These are phyloP conservation scores for Raddia guianensis DNA, from an alignment of 176 grass and related monocot species.

Conservation along the genomic window DNA sequence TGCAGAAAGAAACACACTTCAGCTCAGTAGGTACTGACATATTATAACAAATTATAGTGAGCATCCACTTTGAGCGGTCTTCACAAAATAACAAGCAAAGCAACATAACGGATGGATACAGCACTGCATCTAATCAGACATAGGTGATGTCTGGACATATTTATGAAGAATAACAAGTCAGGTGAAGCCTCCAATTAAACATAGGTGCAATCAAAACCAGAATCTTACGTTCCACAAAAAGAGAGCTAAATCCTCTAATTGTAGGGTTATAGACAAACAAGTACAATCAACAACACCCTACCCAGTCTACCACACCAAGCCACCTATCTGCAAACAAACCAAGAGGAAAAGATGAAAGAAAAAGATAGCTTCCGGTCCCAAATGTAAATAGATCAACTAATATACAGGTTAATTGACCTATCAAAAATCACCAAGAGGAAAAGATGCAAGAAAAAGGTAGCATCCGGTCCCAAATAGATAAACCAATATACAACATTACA, in stretches of 20 bases:
- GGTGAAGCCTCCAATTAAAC: neutral
- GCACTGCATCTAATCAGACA: neutral
- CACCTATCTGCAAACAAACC: conserved; percentile 6
- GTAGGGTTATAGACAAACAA: neutral
- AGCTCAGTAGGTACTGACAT: conserved; percentile 22
- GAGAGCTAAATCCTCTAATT: neutral
- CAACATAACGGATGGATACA: neutral
- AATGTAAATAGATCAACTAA: neutral
- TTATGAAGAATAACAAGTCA: neutral
- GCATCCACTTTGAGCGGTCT: neutral
- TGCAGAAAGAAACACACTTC: conserved; percentile 48
- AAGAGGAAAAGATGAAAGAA: neutral
- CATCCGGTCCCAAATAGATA: too few relatives aligned
- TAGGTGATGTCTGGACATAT: neutral
- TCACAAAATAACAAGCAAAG: conserved; percentile 6
- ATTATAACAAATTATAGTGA: neutral
- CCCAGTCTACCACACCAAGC: neutral
- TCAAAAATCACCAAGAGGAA: neutral
- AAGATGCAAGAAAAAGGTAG: too few relatives aligned
- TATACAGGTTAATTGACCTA: neutral
- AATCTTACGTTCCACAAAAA: neutral
- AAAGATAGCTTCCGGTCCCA: neutral
- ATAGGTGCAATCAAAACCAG: neutral
- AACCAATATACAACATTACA: too few relatives aligned
- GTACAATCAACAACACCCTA: conserved; percentile 12